Base-by-base conservation (phyloP, 768 basidiomycete genomes). In the Favolaschia claudopus region DNA sequence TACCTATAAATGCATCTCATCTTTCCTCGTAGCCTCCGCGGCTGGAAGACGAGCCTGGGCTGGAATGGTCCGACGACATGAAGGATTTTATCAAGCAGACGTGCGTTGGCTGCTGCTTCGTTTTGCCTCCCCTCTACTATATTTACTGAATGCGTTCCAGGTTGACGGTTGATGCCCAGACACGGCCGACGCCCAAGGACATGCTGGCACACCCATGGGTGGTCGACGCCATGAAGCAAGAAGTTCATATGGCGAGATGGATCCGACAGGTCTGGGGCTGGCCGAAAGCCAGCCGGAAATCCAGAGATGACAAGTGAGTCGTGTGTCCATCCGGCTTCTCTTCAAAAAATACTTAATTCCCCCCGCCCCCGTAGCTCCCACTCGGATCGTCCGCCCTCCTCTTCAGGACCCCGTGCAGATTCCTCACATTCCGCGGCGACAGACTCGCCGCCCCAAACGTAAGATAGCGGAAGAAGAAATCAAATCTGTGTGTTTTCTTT, bases 201-300 rank as follows among this genome's bases (percentile, higher is more conserved):
- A 87, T 96, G 84, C 79, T 95, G 48, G 73, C 77, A 38, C 95
- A 97, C 72, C 88, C 89, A 9, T 97, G 94, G 92, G 88, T 97
- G 58, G 74, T 82, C 49, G 79, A 80, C 55, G 81, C 85, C 49
- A 92, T 93, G 85, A 87, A 86, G 71, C 85, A 89, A 70, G 92
- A 94, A 64, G 88, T 92, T 34, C 87, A 92, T 59, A 96, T 96
- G 92, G 89, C 87, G 7, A 86, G 85, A 68, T 96, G 93, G 93
- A 89, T 95, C 56, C 82, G 88, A 62, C 82, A 91, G 69, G 89
- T 95, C 37, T 94, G 91, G 91, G 86, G 83, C 56, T 93, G 91
- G 91, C 81, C 82, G 49, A 82, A 80, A 72, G 67, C 82, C 19
- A 71, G 68, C 58, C 78, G 79, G 51, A 75, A 71, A 72, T 74